Conservation (phyloP, 129 eudicot species). For the Artemisia tridentata region DNA sequence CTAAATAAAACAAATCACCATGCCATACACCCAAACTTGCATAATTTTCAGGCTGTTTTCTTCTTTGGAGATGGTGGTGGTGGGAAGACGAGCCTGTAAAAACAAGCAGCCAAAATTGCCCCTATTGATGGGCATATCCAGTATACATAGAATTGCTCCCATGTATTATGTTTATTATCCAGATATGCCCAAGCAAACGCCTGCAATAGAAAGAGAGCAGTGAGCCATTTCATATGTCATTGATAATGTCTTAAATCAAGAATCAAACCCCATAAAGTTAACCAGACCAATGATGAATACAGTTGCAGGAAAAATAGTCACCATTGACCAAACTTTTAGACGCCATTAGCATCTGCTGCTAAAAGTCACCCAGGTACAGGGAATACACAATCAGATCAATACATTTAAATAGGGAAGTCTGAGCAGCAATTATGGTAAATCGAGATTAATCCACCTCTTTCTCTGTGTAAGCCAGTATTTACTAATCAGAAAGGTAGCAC, state of each 20-base stretch:
- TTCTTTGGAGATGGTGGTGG: constrained; percentile 42
- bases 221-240: constrained; percentile 10
- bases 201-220: constrained; percentile 29
- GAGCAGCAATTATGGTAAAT: too few relatives aligned
- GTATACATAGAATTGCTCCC: constrained; percentile 85
- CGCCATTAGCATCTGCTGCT: not conserved
- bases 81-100: constrained; percentile 61
- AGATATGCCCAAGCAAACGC: constrained; percentile 90
- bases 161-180: constrained; percentile 60
- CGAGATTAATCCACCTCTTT: too few relatives aligned
- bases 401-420: too few relatives aligned
- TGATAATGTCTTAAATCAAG: not conserved
- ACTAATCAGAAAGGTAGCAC: not conserved
- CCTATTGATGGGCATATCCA: constrained; percentile 82
- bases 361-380: not conserved
- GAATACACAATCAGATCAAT: not conserved
- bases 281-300: constrained; percentile 12
- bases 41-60: constrained; percentile 42
- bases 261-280: not conserved
- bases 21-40: not conserved
- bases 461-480: not conserved
- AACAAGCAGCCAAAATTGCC: constrained; percentile 65
- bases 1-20: constrained; percentile 18
- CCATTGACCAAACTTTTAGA: not conserved
- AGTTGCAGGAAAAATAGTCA: not conserved